Evolutionary conservation across 371 early-diverging fungal species (phyloP).

Genomic region (Rhizopus stolonifer): DNA sequence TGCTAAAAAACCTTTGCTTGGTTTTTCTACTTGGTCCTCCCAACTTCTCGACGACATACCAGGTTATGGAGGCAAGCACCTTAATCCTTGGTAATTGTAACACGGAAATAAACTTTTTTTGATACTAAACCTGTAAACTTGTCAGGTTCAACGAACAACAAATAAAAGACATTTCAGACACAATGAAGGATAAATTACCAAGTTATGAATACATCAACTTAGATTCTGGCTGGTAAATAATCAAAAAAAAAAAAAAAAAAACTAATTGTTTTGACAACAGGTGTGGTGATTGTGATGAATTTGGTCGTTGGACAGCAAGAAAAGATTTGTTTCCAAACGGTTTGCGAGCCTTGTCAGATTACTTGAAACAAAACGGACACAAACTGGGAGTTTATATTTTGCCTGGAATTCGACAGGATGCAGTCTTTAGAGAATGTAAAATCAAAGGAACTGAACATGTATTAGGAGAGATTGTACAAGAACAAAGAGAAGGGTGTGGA

Average conservation of each 20-base stretch:
- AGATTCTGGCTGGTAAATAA: slow-evolving; percentile 46
- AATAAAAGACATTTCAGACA: slow-evolving; percentile 35
- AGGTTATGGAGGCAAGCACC: slow-evolving; percentile 43
- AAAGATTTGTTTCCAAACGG: slow-evolving; percentile 42
- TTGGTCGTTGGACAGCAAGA: slow-evolving; percentile 40
- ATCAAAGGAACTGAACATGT: slow-evolving; percentile 24
- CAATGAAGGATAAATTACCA: slow-evolving; percentile 41
- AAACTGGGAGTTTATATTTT: slow-evolving; percentile 43
- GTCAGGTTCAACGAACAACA: slow-evolving; percentile 38
- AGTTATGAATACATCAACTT: slow-evolving; percentile 44
- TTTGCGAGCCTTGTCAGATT: slow-evolving; percentile 24
- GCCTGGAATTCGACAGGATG: slow-evolving; percentile 46
- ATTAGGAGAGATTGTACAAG: slow-evolving; percentile 25
- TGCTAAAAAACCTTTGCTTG: slow-evolving; percentile 39
- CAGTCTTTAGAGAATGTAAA: slow-evolving; percentile 16
- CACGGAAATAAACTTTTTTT: not conserved
- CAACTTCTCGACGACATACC: slow-evolving; percentile 43
- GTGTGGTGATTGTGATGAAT: slow-evolving; percentile 40
- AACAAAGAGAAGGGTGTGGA: slow-evolving; percentile 39
- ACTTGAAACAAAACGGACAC: slow-evolving; percentile 38
- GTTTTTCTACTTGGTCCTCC: slow-evolving; percentile 51
- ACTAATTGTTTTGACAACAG: slow-evolving; percentile 11
- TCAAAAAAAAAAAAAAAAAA: not conserved
- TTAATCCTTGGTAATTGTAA: slow-evolving; percentile 13
- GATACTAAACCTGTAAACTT: not conserved